Base-by-base conservation (phyloP, 2,329 filamentous ascomycete genomes). In the Ascochyta fabae region DNA sequence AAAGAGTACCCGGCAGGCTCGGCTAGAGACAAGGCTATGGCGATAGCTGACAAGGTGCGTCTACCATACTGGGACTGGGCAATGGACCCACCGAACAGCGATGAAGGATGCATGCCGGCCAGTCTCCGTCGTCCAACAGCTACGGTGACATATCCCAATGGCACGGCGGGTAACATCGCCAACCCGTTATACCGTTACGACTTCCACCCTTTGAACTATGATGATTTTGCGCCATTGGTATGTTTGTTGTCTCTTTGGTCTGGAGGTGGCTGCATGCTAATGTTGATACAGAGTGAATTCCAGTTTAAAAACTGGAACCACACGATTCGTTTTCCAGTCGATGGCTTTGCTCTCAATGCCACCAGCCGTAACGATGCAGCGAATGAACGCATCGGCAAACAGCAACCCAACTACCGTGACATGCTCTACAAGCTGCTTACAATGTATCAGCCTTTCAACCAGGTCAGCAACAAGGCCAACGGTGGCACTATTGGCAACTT, bases 1-100 rank as follows among this genome's bases (percentile, higher is more conserved):
- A 68, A 70, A 4, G 66, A 70, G 41, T 66, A 69, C 40, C 62
- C 68, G 5, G 54, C 38, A n/a, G 69, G 68, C 5, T 49, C 62
- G 12, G 54, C 62, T 44, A 59, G 64, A 38, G 49, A 65, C 27
- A 67, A 60, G 27, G 69, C 69, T n/a, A 56, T 65, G 40, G 41
- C 55, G 3, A 49, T 62, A 19, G 71, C 69, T 1, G 52, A 66
- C 23, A 67, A 58, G 36, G 57, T 72, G 16, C 69, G 72, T 2
- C 50, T 73, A n/a, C 70, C 71, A 8, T 73, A 72, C 55, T 73
- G 68, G 70, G 71, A 74, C 52, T 74, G 71, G 72, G 71, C 69
- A 0, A 62, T 68, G 23, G 52, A 68, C 34, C 67, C 70, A 3
- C 47, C 61, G 0, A 55, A 67, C 27, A 44, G 40, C 10, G 58